Evolutionary conservation across 129 eudicot species (phyloP), one percentile per base, ranked within the genome.

Genomic region (Ambrosia artemisiifolia): DNA sequence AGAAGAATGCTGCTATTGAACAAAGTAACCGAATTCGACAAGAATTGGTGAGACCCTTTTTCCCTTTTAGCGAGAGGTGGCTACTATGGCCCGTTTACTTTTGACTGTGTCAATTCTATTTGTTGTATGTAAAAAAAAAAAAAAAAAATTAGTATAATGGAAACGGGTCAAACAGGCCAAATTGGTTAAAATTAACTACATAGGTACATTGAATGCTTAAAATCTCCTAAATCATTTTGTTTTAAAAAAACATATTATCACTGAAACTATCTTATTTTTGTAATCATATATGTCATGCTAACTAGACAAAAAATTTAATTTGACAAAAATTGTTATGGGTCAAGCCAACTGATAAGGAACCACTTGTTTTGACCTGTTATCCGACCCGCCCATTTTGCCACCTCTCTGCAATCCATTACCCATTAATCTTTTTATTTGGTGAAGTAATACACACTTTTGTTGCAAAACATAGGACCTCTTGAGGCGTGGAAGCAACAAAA

Each of bases 1-100:
- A 91, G 64, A 91, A 84, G 81, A 74, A 78, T 69, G 81, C 81
- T 78, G 97, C 97, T 38, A 33, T 86, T 71, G 88, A 91, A 65
- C 87, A 78, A 77, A 65, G 77, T 44, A 81, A 80, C 69, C 84
- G 78, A 74, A 91, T 92, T 70, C 91, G 89, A 40, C 88, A 85
- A 61, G 96, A 92, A 73, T 20, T 86, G 91, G 97, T 92, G 75
- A 83, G 93, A 61, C 16, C 24, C 2, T 55, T 55, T 50, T 55
- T 30, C 32, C 71, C 43, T 63, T 35, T 30, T 48, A 66, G 7
- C 35, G 30, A 44, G 36, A 66, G 7, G 36, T 24, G 17, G 18
- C 56, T 11, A 5, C 44, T 20, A 20, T 46, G 19, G 11, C 55
- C 36, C 55, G 13, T 61, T 30, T 61, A 32, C 47, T 30, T 11